A percentile compares a stretch with the other conserved stretches of the same genome.
phyloP scores from a whole-genome alignment of 805 yeast genomes.

The Pichia cabralensis region DNA sequence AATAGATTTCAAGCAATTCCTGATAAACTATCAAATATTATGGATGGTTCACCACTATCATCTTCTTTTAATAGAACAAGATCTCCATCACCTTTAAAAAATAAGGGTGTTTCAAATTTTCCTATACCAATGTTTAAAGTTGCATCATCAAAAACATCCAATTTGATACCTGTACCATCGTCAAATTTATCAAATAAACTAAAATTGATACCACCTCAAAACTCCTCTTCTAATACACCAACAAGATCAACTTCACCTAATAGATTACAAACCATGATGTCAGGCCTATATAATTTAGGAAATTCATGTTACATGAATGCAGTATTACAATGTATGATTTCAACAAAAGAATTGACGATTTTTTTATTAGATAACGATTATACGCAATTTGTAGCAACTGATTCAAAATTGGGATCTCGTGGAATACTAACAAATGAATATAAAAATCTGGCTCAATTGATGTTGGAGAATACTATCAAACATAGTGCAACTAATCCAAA shows the following conservation, averaged over 20 bases:
- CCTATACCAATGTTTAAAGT: too few species aligned
- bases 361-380: slow-evolving; percentile 56
- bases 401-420: slow-evolving; percentile 68
- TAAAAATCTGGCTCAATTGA: slow-evolving; percentile 26
- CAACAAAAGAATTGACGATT: slow-evolving; percentile 54
- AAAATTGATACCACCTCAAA: background rate
- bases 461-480: slow-evolving; percentile 33
- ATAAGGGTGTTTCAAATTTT: too few species aligned
- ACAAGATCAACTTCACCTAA: slow-evolving; percentile 4
- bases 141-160: too few species aligned
- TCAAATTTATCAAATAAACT: background rate
- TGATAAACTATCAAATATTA: background rate
- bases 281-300: slow-evolving; percentile 76
- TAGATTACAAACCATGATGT: slow-evolving; percentile 26
- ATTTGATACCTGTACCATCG: background rate
- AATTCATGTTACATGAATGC: slow-evolving; percentile 94
- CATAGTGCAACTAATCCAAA: slow-evolving; percentile 10
- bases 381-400: slow-evolving; percentile 56
- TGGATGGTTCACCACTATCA: too few species aligned
- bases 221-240: background rate
- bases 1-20: background rate
- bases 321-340: slow-evolving; percentile 73
- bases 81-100: background rate
- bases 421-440: slow-evolving; percentile 69
- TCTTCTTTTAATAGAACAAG: background rate